phyloP scores from a whole-genome alignment of 2,329 filamentous ascomycete genomes.

The Xylaria sp. region DNA sequence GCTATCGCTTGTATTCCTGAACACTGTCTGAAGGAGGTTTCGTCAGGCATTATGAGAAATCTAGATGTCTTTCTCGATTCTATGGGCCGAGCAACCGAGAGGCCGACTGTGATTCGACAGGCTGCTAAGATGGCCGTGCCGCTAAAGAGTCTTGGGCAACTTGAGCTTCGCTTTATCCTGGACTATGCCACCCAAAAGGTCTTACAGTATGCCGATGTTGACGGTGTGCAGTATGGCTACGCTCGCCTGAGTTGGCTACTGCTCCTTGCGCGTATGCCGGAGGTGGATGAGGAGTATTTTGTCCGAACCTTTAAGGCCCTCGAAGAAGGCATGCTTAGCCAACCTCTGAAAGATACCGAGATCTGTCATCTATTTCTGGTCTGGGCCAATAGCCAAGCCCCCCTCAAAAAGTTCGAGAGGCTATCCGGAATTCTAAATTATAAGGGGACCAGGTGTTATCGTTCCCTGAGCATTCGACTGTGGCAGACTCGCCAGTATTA shows the following conservation, averaged over 20 bases:
- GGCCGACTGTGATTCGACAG: slow-evolving; percentile 37
- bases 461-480: slow-evolving; percentile 30
- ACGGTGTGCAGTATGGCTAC: slow-evolving; percentile 25
- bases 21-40: slow-evolving; percentile 28
- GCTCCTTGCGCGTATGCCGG: slow-evolving; percentile 45
- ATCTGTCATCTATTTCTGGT: slow-evolving; percentile 45
- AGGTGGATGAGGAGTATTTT: slow-evolving; percentile 38
- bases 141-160: slow-evolving; percentile 36
- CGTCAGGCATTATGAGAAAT: slow-evolving; percentile 40
- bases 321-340: slow-evolving; percentile 35
- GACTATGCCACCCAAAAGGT: slow-evolving; percentile 38
- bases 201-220: slow-evolving; percentile 20
- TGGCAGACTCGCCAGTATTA: slow-evolving; percentile 41
- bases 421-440: slow-evolving; percentile 23
- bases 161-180: slow-evolving; percentile 39
- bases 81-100: slow-evolving; percentile 19
- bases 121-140: slow-evolving; percentile 41
- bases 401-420: slow-evolving; percentile 19
- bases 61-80: slow-evolving; percentile 37
- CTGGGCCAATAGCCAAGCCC: slow-evolving; percentile 34
- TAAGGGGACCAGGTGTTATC: slow-evolving; percentile 29
- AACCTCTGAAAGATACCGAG: slow-evolving; percentile 38
- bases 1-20: slow-evolving; percentile 42
- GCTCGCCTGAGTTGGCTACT: slow-evolving; percentile 45
- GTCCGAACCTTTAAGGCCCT: slow-evolving; percentile 38